Evolutionary conservation across 179 eudicot genomes (phyloP).

Genomic region (Patellifolia procumbens): DNA sequence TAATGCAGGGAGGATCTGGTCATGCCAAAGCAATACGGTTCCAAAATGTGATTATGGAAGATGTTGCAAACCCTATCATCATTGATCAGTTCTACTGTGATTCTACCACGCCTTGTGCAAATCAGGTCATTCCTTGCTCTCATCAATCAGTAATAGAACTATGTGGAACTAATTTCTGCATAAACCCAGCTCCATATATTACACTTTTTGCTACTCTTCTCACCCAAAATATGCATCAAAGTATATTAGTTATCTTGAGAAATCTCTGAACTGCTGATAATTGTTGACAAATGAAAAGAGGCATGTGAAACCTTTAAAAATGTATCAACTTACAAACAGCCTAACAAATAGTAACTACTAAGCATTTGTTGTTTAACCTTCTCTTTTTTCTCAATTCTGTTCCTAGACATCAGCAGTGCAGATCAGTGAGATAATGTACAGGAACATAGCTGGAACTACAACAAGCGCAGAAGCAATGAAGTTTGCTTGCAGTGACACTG

Average conservation of each 20-base stretch:
- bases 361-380: constrained; percentile 1
- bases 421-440: constrained; percentile 71
- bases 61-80: constrained; percentile 77
- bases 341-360: no score
- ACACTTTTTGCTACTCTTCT: no score
- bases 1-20: constrained; percentile 80
- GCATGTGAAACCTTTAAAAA: no score
- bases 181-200: constrained; percentile 3
- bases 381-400: neutral
- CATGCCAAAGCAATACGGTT: constrained; percentile 65
- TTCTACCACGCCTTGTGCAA: constrained; percentile 64
- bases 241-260: no score
- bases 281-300: no score
- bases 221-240: no score
- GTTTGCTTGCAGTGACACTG: constrained; percentile 76
- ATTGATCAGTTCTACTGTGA: constrained; percentile 93
- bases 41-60: constrained; percentile 73
- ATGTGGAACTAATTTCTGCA: no score
- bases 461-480: constrained; percentile 66
- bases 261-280: no score
- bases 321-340: no score
- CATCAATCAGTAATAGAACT: no score
- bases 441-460: constrained; percentile 78
- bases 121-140: constrained; percentile 49
- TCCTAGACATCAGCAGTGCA: constrained; percentile 71